Evolutionary conservation across 2,329 filamentous ascomycete genomes (phyloP), one percentile per base, ranked within the genome.

Genomic region (Fusarium bulbicola): DNA sequence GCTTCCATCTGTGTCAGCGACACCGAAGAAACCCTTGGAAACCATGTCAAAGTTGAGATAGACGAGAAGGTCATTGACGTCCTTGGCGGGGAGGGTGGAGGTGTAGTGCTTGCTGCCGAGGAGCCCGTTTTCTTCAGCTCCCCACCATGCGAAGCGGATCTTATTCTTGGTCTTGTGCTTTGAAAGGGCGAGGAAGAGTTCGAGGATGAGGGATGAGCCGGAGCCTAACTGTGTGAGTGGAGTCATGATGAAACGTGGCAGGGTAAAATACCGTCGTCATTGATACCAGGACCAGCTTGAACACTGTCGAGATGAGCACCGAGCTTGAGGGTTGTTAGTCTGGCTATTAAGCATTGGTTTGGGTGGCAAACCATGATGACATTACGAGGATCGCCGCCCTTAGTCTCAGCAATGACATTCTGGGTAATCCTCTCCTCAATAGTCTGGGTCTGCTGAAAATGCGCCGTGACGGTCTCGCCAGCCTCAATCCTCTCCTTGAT

Each of bases 401-500:
- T 61, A 1, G 70, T 70, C 70, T 76, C 74, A 20, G 63, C 74
- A 60, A 76, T 67, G 1, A 76, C 58, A 18, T 76, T 76, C 30
- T 75, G 71, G 0, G 74, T 76, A 15, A 76, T 74, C 9, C 74
- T 59, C 65, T 75, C 70, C 52, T 76, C 74, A 5, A 76, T 75
- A 20, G 70, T 76, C 36, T 76, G 63, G 50, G 73, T 63, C 42
- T 77, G 70, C 4, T 76, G 73, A 1, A 72, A 76, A 10, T 72
- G 58, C 1, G 73, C 74, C n/a, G 59, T 56, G 4, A 75, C 37
- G 15, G 72, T 70, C 66, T 86, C 84, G 0, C 85, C 84, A 1
- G 78, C 80, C 21, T 79, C 58, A 9, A 87, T 76, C 12, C 82
- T 79, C 18, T 78, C 79, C 50, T 81, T 82, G 36, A 87, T 79